A percentile compares a stretch with the other conserved stretches of the same genome.
These are phyloP conservation scores for Boletus rubescentipes DNA, from an alignment of 768 basidiomycete species.

Conservation along the genomic window DNA sequence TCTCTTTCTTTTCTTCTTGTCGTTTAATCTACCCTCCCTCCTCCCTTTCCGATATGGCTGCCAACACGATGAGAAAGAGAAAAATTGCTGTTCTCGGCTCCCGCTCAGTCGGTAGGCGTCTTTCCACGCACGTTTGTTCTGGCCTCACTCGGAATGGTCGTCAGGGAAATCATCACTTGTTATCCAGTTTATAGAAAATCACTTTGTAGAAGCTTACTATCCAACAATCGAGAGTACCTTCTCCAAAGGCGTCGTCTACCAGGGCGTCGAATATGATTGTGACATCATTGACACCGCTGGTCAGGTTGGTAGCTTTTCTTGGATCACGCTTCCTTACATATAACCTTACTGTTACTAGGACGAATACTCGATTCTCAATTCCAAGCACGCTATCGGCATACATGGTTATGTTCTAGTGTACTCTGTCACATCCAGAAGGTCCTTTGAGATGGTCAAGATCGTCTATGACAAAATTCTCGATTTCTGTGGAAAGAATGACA, in stretches of 20 bases:
- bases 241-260: slow-evolving; percentile 81
- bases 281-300: slow-evolving; percentile 98
- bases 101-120: slow-evolving; percentile 77
- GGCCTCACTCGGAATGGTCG: slow-evolving; percentile 19
- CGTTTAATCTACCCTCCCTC: slow-evolving; percentile 2
- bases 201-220: slow-evolving; percentile 91
- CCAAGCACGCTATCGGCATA: slow-evolving; percentile 94
- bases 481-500: slow-evolving; percentile 78
- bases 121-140: slow-evolving; percentile 1
- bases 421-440: slow-evolving; percentile 83
- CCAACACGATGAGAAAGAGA: slow-evolving; percentile 63
- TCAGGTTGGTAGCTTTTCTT: slow-evolving; percentile 57
- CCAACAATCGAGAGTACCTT: slow-evolving; percentile 93
- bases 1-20: slow-evolving; percentile 15
- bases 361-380: slow-evolving; percentile 91
- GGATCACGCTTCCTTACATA: slow-evolving; percentile 1
- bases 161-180: slow-evolving; percentile 93
- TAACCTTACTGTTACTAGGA: slow-evolving; percentile 45
- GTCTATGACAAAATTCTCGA: slow-evolving; percentile 92
- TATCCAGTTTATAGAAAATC: slow-evolving; percentile 89
- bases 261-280: slow-evolving; percentile 90
- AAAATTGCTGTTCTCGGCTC: slow-evolving; percentile 88
- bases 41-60: slow-evolving; percentile 26
- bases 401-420: slow-evolving; percentile 98
- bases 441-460: slow-evolving; percentile 93